Conservation (phyloP, 306 rosid genomes). For the Oxytropis ochrocephala region DNA sequence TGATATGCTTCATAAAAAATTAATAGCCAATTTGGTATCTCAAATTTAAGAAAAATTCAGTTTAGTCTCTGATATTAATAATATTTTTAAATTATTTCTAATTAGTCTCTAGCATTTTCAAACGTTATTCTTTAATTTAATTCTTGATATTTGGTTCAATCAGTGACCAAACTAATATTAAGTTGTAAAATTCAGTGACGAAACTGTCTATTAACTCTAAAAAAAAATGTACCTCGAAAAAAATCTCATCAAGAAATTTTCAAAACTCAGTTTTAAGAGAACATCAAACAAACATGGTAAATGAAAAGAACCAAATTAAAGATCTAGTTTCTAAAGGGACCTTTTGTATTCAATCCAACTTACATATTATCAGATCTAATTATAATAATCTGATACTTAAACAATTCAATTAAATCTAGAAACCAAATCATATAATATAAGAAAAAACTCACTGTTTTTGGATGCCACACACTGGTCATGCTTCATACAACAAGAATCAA, state of each 20-base stretch:
- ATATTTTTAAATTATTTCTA: no score
- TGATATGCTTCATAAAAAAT: background rate
- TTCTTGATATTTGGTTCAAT: no score
- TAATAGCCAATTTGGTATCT: no score
- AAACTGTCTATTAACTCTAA: no score
- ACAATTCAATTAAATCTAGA: background rate
- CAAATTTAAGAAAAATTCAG: no score
- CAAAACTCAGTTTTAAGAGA: background rate
- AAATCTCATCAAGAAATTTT: background rate
- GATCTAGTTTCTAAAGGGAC: slow-evolving; percentile 2
- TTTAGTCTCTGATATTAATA: no score
- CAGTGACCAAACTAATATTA: no score
- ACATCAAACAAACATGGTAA: background rate
- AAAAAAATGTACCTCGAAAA: no score
- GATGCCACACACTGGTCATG: slow-evolving; percentile 74
- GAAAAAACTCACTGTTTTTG: slow-evolving; percentile 59
- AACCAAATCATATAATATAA: background rate
- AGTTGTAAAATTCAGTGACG: no score
- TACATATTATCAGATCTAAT: background rate
- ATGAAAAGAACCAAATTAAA: background rate
- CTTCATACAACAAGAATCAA: slow-evolving; percentile 86
- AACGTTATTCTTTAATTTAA: no score
- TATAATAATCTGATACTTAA: background rate
- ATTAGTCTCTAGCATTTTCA: no score
- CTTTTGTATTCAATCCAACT: background rate